These are phyloP conservation scores for Pythium diclinum DNA, from an alignment of 352 stramenopile species.

Conservation along the genomic window DNA sequence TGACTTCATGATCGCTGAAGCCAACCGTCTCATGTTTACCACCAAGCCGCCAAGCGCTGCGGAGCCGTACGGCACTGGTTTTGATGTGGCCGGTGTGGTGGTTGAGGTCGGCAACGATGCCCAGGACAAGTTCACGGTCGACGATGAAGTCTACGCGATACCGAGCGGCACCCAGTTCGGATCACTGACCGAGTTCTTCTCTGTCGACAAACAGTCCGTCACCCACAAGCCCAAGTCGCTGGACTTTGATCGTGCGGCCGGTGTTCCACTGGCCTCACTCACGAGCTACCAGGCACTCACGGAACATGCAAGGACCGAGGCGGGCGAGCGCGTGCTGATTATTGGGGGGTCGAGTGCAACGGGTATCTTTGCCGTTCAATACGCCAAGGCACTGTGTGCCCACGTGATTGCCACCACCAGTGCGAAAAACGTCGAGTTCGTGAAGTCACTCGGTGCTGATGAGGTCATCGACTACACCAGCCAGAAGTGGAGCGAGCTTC, in stretches of 20 bases:
- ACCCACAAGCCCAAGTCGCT: conserved; percentile 41
- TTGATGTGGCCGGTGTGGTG: neutral
- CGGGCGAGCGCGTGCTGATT: conserved; percentile 41
- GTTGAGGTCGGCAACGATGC: neutral
- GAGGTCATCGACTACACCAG: conserved; percentile 40
- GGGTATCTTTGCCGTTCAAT: conserved; percentile 42
- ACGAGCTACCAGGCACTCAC: conserved; percentile 41
- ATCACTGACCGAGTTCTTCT: conserved; percentile 42
- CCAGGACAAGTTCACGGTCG: neutral
- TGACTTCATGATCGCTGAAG: conserved; percentile 23
- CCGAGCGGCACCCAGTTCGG: conserved; percentile 11
- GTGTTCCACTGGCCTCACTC: conserved; percentile 30
- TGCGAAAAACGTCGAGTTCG: conserved; percentile 29
- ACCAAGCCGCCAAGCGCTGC: neutral
- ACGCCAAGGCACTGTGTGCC: conserved; percentile 30
- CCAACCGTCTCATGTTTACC: conserved; percentile 14
- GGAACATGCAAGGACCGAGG: conserved; percentile 35
- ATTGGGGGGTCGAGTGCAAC: conserved; percentile 37
- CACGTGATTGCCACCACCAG: conserved; percentile 30
- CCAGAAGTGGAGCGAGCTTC: conserved; percentile 17
- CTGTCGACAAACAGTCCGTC: conserved; percentile 35
- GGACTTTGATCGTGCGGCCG: conserved; percentile 39
- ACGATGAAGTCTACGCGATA: conserved; percentile 28
- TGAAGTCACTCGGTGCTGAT: conserved; percentile 34
- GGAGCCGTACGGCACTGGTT: neutral